phyloP scores from a whole-genome alignment of 805 yeast genomes.

The Metschnikowia rubicola region DNA sequence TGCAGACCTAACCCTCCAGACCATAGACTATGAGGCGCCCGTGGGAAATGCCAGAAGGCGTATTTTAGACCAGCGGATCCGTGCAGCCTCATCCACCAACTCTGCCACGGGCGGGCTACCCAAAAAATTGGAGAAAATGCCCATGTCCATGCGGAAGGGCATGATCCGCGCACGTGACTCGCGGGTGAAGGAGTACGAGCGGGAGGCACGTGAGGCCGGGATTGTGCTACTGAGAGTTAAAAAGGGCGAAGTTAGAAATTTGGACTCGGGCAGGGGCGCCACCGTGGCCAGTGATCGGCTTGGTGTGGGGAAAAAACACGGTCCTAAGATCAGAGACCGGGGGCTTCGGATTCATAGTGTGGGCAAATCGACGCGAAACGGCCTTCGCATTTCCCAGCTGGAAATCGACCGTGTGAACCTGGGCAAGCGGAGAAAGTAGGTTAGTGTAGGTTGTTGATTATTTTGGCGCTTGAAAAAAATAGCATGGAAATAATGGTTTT shows the following conservation, averaged over 20 bases:
- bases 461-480: not conserved
- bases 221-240: conserved; percentile 71
- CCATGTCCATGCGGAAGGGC: conserved; percentile 85
- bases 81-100: conserved; percentile 37
- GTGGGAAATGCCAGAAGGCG: conserved; percentile 68
- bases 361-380: conserved; percentile 77
- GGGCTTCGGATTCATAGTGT: conserved; percentile 76
- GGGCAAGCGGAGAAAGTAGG: conserved; percentile 1
- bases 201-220: conserved; percentile 86
- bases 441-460: not conserved
- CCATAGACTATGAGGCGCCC: conserved; percentile 58
- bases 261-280: conserved; percentile 53
- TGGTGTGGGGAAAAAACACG: conserved; percentile 42
- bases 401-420: conserved; percentile 54
- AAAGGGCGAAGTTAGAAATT: conserved; percentile 62
- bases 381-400: conserved; percentile 62
- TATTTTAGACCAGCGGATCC: conserved; percentile 57
- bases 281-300: conserved; percentile 49
- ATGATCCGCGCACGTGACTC: conserved; percentile 58
- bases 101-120: conserved; percentile 46
- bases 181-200: conserved; percentile 56
- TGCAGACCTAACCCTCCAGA: conserved; percentile 62
- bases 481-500: not conserved
- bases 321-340: conserved; percentile 54
- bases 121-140: conserved; percentile 67